Percentiles rank a stretch among this genome's conserved stretches.
Evolutionary conservation across 1,139 yeast genomes (phyloP).

Genomic region (Suhomyces atakaporum): DNA sequence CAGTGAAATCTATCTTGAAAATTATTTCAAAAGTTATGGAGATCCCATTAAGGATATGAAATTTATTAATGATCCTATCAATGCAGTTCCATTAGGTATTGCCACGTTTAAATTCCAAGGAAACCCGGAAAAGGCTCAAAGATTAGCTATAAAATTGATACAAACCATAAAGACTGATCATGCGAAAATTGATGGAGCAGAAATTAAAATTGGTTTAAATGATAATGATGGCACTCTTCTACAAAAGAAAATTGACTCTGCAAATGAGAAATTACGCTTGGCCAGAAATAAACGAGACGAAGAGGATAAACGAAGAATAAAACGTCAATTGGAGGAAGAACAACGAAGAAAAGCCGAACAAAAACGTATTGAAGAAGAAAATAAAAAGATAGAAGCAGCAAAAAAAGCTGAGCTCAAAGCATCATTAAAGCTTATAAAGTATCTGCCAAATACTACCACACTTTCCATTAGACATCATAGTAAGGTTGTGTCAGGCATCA

Average conservation of each 20-base stretch:
- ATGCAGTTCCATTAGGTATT: conserved; percentile 80
- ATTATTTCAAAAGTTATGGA: conserved; percentile 63
- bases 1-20: conserved; percentile 51
- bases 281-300: conserved; percentile 19
- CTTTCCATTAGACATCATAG: conserved; percentile 35
- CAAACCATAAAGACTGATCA: conserved; percentile 28
- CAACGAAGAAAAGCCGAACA: conserved; percentile 23
- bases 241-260: conserved; percentile 30
- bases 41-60: conserved; percentile 53
- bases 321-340: conserved; percentile 24
- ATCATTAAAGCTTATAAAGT: conserved; percentile 13
- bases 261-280: conserved; percentile 32
- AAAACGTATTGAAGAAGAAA: conserved; percentile 11
- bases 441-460: conserved; percentile 38
- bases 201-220: conserved; percentile 39
- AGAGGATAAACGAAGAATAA: conserved; percentile 29
- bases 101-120: conserved; percentile 69
- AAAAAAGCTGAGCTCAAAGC: conserved; percentile 12
- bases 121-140: conserved; percentile 53
- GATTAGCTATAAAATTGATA: conserved; percentile 38
- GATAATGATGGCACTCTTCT: conserved; percentile 37
- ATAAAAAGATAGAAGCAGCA: conserved; percentile 9
- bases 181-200: conserved; percentile 44
- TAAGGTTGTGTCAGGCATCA: conserved; percentile 35
- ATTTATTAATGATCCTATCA: conserved; percentile 67